Conservation (phyloP, 345 rosid species). For the Angophora floribunda region DNA sequence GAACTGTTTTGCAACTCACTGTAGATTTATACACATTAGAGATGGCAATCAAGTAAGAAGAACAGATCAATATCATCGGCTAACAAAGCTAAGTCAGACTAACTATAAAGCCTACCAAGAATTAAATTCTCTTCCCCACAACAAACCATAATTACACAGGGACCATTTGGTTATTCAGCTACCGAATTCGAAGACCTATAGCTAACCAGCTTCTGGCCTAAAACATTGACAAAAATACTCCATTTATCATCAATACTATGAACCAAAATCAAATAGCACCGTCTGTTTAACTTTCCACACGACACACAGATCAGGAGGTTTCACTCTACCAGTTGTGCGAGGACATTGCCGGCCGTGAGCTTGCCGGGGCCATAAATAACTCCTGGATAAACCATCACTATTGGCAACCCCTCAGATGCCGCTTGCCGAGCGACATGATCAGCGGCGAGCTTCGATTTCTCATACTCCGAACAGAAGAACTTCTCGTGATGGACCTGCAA, state of each 20-base stretch:
- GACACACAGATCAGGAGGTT: not conserved
- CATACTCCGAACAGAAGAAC: constrained; percentile 79
- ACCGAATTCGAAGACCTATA: not conserved
- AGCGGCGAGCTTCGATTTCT: constrained; percentile 64
- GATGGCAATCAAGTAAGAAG: not conserved
- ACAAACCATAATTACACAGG: not conserved
- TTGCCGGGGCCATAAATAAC: constrained; percentile 83
- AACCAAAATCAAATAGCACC: not conserved
- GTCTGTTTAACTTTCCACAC: not conserved
- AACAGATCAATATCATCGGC: not conserved
- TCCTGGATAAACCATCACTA: constrained; percentile 75
- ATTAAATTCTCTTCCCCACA: not conserved
- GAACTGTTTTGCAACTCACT: not conserved
- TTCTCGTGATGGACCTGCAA: constrained; percentile 52
- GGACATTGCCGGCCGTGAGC: constrained; percentile 67
- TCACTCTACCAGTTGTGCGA: constrained; percentile 59
- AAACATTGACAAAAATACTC: not conserved
- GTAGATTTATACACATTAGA: not conserved
- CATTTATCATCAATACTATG: not conserved
- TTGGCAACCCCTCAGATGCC: constrained; percentile 58
- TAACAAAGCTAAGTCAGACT: not conserved
- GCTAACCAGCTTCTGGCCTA: not conserved
- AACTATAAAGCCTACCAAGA: not conserved
- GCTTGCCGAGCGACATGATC: constrained; percentile 72
- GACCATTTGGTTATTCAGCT: not conserved